Percentiles rank a stretch among this genome's conserved stretches.
phyloP scores from a whole-genome alignment of 495 filamentous ascomycete genomes.

The Filosporella fistucella region DNA sequence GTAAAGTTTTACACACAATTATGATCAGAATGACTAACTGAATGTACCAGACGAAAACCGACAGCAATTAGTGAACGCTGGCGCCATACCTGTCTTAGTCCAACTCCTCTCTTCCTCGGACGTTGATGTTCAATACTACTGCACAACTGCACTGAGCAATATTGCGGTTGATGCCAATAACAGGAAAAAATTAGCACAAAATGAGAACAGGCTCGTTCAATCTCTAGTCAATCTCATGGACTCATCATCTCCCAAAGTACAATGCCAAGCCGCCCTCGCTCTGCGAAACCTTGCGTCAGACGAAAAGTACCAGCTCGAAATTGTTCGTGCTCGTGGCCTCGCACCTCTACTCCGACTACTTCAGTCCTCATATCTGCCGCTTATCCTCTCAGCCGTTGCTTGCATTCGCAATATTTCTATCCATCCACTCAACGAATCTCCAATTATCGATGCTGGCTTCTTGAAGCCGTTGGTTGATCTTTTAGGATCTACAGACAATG shows the following conservation, averaged over 20 bases:
- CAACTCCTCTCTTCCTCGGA: conserved; percentile 87
- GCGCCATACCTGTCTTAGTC: conserved; percentile 93
- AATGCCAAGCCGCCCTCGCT: conserved; percentile 93
- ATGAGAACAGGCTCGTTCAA: conserved; percentile 83
- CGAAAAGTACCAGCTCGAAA: conserved; percentile 97
- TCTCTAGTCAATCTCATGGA: conserved; percentile 95
- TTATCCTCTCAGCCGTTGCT: conserved; percentile 94
- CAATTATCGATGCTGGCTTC: conserved; percentile 97
- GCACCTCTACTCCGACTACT: conserved; percentile 80
- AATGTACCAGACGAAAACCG: conserved; percentile 78
- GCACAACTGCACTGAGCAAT: conserved; percentile 96
- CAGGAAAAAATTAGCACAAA: conserved; percentile 82
- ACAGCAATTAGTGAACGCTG: conserved; percentile 93
- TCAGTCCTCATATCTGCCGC: conserved; percentile 89
- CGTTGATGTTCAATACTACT: conserved; percentile 98
- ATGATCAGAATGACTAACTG: conserved; percentile 3
- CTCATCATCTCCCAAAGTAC: conserved; percentile 93
- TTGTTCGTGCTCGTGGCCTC: conserved; percentile 83
- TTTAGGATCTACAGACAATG: conserved; percentile 91
- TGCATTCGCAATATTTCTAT: conserved; percentile 99
- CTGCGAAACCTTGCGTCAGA: conserved; percentile 95
- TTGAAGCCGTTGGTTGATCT: conserved; percentile 89
- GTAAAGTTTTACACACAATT: conserved; percentile 47
- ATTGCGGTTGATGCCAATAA: conserved; percentile 94
- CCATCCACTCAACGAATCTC: conserved; percentile 98